Evolutionary conservation across 2,329 filamentous ascomycete species (phyloP), one percentile per base, ranked within the genome.

Genomic region (Trichoderma afroharzianum): DNA sequence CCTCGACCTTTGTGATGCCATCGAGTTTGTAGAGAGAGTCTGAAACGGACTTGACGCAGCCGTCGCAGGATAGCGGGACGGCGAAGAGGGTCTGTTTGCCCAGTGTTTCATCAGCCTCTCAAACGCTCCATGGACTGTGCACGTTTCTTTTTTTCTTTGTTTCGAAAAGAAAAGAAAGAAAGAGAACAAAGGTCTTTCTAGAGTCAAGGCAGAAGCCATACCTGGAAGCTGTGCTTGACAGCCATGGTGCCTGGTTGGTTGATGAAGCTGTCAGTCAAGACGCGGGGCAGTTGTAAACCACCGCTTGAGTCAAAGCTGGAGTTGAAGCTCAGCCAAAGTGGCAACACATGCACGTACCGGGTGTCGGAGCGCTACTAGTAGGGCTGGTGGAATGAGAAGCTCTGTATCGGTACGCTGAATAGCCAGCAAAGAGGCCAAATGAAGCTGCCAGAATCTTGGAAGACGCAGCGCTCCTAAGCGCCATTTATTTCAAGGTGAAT

Each of bases 41-140:
- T 78, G 94, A 94, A 80, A 99, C 91, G 77, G 94, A 91, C 81
- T 95, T 92, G 81, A 97, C 90, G 84, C 96, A 98, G 79, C 88
- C 86, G 77, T 97, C 92, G 84, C 96, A 98, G 83, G 91, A 94
- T 86, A 98, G 91, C 70, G 94, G 95, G 76, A 98, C 96, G 74
- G 95, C 94, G 82, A 98, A 98, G 75, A 95, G 92, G 73, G 95
- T 97, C 92, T 98, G 75, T 72, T 75, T 78, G 78, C 73, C 73
- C 72, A 74, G 68, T 67, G 77, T 81, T 79, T 81, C 80, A 81
- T 82, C 77, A 82, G 80, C 39, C 24, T 50, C 57, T 63, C 33
- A 39, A 50, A 63, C 50, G 43, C 33, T 50, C 28, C 32, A 28
- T 50, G 32, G 55, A 64, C 58, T 47, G 74, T 63, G 67, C 58